Evolutionary conservation across 179 eudicot species (phyloP).

Genomic region (Actinidia chinensis): DNA sequence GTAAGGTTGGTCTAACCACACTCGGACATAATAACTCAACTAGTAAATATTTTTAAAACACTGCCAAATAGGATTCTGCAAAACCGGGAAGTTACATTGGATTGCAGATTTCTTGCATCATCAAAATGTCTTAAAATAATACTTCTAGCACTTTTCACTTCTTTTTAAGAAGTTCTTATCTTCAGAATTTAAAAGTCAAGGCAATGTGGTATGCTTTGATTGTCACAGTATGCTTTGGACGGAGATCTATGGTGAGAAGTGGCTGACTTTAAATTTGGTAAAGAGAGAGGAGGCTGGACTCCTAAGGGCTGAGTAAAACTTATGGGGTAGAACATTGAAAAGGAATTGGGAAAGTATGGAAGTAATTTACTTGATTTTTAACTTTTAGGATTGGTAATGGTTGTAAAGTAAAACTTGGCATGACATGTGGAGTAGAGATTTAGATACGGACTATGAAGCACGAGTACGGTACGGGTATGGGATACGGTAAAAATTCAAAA

Average conservation of each 20-base stretch:
- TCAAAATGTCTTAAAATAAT: too few relatives aligned
- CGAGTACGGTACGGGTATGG: too few relatives aligned
- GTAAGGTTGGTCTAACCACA: too few relatives aligned
- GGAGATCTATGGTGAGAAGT: neutral
- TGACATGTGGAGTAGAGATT: neutral
- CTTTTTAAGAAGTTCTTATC: neutral
- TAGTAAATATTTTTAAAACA: neutral
- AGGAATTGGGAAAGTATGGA: neutral
- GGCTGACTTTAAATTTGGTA: neutral
- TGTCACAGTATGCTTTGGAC: neutral
- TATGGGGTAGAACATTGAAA: neutral
- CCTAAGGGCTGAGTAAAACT: neutral
- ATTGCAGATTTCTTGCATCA: neutral
- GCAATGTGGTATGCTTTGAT: neutral
- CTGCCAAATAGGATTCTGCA: constrained; percentile 1
- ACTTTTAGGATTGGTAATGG: neutral
- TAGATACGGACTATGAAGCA: too few relatives aligned
- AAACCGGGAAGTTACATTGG: neutral
- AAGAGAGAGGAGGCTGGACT: neutral
- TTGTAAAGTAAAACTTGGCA: neutral
- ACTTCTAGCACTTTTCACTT: neutral
- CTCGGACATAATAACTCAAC: neutral
- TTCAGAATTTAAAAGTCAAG: neutral
- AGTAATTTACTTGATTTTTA: neutral
- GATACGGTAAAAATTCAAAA: too few relatives aligned